Evolutionary conservation across 2,329 filamentous ascomycete genomes (phyloP), one percentile per base, ranked within the genome.

Genomic region (Fusarium praegraminearum): DNA sequence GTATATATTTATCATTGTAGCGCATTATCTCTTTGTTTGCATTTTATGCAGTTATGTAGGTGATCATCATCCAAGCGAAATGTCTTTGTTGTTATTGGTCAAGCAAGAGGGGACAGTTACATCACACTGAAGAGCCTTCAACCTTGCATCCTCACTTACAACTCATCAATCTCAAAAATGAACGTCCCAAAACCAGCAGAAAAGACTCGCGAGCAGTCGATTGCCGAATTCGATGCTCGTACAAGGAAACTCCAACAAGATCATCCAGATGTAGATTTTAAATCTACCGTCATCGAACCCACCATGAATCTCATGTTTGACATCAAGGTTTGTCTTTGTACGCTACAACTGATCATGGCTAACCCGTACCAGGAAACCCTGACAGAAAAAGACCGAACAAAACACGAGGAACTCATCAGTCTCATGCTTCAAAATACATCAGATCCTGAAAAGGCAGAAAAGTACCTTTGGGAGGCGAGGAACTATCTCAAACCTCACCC

Each of bases 271-370:
- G 47, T 71, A 16, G 69, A 71, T 40, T 66, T 71, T 20, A 71
- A 58, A 5, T 22, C 50, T 3, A 49, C 47, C 2, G 68, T 71
- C 5, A 71, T 71, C 15, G 69, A 69, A 22, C 69, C 69, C 15
- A 71, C 69, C 24, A 71, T 71, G 65, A 71, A 71, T 15, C 47
- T 71, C 5, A 71, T 70, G 56, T 71, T 62, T 32, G 69, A 71
- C 36, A 71, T 71, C 20, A 57, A 45, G 55, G 68, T 70, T 52
- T 5, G 7, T 10, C 6, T 10, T 15, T 2, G 1, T 0, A 10
- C 11, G 7, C 5, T 1, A 12, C 5, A 30, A 15, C 3, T 1
- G 9, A 16, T 44, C 70, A 38, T 52, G 22, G 26, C 4, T 28
- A 4, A 5, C 6, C 57, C 52, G 47, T 56, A 58, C 2, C 8